A percentile compares a stretch with the other conserved stretches of the same genome.
These are phyloP conservation scores for Trifolium fragiferum DNA, from an alignment of 306 rosid genomes.

Conservation along the genomic window DNA sequence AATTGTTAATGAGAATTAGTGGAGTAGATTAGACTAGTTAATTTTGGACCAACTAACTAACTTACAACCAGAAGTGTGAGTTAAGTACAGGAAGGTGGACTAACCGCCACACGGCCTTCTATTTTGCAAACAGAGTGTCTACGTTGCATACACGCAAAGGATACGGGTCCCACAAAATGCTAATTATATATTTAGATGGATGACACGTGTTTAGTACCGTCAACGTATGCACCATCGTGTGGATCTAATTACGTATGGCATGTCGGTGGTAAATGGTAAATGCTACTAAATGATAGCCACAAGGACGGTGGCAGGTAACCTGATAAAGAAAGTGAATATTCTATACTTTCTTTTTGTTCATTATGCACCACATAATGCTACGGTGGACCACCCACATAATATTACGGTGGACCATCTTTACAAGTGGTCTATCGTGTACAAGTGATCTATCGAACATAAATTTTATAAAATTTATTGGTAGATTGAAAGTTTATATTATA, in stretches of 20 bases:
- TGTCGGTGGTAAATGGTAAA: slow-evolving; percentile 32
- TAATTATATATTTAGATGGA: neutral
- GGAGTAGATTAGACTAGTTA: neutral
- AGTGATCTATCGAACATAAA: too few relatives aligned
- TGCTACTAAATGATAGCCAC: neutral
- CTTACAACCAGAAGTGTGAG: slow-evolving; percentile 15
- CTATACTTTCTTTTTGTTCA: neutral
- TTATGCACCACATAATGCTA: too few relatives aligned
- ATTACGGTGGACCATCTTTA: too few relatives aligned
- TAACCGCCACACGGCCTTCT: slow-evolving; percentile 30
- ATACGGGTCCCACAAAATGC: slow-evolving; percentile 22
- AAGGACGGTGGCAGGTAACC: slow-evolving; percentile 45
- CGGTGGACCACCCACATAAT: too few relatives aligned
- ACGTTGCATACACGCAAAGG: slow-evolving; percentile 37
- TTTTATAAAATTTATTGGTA: too few relatives aligned
- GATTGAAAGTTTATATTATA: too few relatives aligned
- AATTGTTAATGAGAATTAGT: too few relatives aligned
- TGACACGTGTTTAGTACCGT: slow-evolving; percentile 37
- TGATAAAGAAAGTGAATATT: slow-evolving; percentile 16
- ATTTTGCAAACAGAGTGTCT: neutral
- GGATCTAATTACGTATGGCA: slow-evolving; percentile 14
- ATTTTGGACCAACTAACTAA: slow-evolving; percentile 42
- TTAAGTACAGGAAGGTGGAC: slow-evolving; percentile 4
- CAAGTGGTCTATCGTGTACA: too few relatives aligned
- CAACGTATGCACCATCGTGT: neutral